A percentile compares a stretch with the other conserved stretches of the same genome.
Evolutionary conservation across 1,139 yeast genomes (phyloP).

Genomic region (Magnusiomyces fungicola): DNA sequence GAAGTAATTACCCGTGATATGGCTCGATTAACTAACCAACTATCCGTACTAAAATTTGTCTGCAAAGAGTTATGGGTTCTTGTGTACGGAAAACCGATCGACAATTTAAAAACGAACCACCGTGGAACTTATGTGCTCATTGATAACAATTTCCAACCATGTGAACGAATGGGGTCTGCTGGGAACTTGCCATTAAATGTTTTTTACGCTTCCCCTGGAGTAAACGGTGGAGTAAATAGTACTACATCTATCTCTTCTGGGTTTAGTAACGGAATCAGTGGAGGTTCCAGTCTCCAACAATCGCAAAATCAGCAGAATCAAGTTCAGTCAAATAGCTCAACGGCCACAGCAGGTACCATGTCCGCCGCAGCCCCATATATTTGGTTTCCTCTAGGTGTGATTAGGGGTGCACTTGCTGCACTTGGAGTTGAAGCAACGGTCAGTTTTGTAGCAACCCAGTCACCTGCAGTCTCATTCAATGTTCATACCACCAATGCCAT

Average conservation of each 20-base stretch:
- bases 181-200: conserved; percentile 3
- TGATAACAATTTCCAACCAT: conserved; percentile 54
- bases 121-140: conserved; percentile 73
- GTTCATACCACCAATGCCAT: conserved; percentile 44
- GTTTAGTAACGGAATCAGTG: neutral
- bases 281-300: neutral
- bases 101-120: conserved; percentile 86
- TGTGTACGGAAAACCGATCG: conserved; percentile 79
- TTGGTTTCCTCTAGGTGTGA: conserved; percentile 79
- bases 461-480: conserved; percentile 65
- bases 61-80: conserved; percentile 88
- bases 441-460: conserved; percentile 49
- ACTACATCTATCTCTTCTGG: neutral
- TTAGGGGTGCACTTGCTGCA: conserved; percentile 68
- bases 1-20: conserved; percentile 60
- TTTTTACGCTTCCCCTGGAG: neutral
- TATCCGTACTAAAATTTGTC: conserved; percentile 83
- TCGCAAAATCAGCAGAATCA: too few relatives aligned
- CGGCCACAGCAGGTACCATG: neutral
- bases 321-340: neutral
- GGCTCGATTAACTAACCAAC: conserved; percentile 48
- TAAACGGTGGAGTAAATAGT: neutral
- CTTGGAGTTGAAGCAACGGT: conserved; percentile 64
- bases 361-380: conserved; percentile 25
- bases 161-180: conserved; percentile 47